These are phyloP conservation scores for Phytophthora chlamydospora DNA, from an alignment of 352 stramenopile genomes.

Conservation along the genomic window DNA sequence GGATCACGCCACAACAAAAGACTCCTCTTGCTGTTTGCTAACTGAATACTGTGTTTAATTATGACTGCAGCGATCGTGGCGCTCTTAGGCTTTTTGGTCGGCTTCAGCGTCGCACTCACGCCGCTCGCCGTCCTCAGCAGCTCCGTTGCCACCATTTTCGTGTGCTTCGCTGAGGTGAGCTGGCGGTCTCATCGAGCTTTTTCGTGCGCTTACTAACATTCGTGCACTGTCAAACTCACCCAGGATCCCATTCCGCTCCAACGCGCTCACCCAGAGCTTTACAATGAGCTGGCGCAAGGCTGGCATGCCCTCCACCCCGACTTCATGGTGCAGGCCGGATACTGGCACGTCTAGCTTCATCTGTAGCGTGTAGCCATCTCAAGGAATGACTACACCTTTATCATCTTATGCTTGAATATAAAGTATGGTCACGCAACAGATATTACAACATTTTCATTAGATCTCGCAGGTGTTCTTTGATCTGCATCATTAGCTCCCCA, in stretches of 20 bases:
- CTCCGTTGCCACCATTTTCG: slow-evolving; percentile 94
- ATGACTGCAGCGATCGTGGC: slow-evolving; percentile 48
- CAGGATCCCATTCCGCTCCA: slow-evolving; percentile 70
- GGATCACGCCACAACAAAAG: too few species aligned
- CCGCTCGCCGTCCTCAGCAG: slow-evolving; percentile 92
- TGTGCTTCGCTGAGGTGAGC: slow-evolving; percentile 93
- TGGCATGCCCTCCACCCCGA: slow-evolving; percentile 83
- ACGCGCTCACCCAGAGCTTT: slow-evolving; percentile 72
- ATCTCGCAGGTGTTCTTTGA: neutral
- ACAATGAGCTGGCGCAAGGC: slow-evolving; percentile 66
- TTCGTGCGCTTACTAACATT: too few species aligned
- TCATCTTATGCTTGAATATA: too few species aligned
- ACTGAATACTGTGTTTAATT: neutral
- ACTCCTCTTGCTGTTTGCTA: neutral
- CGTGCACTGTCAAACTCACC: neutral
- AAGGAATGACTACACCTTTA: neutral
- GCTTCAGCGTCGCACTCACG: slow-evolving; percentile 81
- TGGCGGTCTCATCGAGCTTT: too few species aligned
- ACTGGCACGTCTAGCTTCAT: slow-evolving; percentile 62
- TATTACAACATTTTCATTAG: too few species aligned
- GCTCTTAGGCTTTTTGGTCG: slow-evolving; percentile 81
- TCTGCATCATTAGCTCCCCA: neutral
- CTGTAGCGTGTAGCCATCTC: too few species aligned
- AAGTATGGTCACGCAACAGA: too few species aligned
- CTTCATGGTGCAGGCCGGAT: slow-evolving; percentile 74